Percentiles rank a stretch among this genome's conserved stretches.
phyloP scores from a whole-genome alignment of 192 early-diverging fungal genomes.

The Thamnidium elegans region DNA sequence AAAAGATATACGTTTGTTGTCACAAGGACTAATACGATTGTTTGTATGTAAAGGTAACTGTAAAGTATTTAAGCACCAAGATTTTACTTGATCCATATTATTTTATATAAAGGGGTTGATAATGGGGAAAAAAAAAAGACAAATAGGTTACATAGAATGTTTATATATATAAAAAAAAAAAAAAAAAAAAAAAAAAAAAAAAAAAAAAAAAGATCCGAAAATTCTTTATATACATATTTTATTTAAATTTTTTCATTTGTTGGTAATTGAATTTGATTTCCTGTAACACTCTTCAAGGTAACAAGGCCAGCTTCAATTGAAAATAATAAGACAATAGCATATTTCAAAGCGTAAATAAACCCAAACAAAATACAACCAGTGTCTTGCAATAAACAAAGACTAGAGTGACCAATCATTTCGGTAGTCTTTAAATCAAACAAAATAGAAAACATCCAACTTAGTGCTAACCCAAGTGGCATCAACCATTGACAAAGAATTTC shows the following conservation, averaged over 20 bases:
- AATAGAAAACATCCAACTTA: constrained; percentile 35
- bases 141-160: background rate
- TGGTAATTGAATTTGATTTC: constrained; percentile 9
- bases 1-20: no score
- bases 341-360: constrained; percentile 11
- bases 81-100: background rate
- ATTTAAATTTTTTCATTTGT: background rate
- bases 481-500: constrained; percentile 22
- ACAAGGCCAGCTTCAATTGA: constrained; percentile 7
- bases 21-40: background rate
- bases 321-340: constrained; percentile 11
- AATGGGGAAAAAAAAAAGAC: constrained; percentile 3
- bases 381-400: background rate
- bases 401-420: background rate
- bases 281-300: background rate
- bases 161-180: constrained; percentile 12
- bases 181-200: background rate
- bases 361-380: constrained; percentile 5
- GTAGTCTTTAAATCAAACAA: constrained; percentile 23
- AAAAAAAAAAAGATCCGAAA: constrained; percentile 13
- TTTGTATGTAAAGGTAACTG: constrained; percentile 1
- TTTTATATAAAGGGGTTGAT: background rate
- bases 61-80: background rate
- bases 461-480: constrained; percentile 23
- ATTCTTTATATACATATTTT: background rate